phyloP scores from a whole-genome alignment of 1,139 yeast species.

The Suhomyces wounanorum region DNA sequence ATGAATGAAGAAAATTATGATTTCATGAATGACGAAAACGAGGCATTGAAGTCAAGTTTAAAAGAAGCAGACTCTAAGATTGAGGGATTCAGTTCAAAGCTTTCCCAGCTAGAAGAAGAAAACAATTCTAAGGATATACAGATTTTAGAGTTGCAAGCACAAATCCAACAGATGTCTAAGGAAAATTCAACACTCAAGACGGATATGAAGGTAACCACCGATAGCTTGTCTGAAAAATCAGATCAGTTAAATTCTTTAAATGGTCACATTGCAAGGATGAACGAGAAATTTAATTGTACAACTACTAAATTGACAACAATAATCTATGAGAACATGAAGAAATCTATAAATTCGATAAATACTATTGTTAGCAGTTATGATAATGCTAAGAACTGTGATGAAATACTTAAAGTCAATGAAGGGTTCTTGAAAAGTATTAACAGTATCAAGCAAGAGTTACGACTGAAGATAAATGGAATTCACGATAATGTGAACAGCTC shows the following conservation, averaged over 20 bases:
- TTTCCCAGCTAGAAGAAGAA: slow-evolving; percentile 5
- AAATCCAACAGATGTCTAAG: background rate
- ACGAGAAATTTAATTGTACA: slow-evolving; percentile 16
- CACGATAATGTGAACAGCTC: slow-evolving; percentile 15
- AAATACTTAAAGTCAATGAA: slow-evolving; percentile 8
- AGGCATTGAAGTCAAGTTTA: slow-evolving; percentile 27
- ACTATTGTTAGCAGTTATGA: slow-evolving; percentile 9
- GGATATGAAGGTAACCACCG: background rate
- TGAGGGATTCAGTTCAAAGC: slow-evolving; percentile 8
- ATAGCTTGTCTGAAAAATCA: slow-evolving; percentile 10
- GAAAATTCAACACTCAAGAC: background rate
- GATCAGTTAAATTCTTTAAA: slow-evolving; percentile 13
- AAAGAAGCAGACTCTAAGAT: slow-evolving; percentile 21
- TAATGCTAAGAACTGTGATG: slow-evolving; percentile 11
- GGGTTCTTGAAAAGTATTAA: slow-evolving; percentile 8
- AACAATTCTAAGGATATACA: slow-evolving; percentile 2
- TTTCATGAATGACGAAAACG: slow-evolving; percentile 41
- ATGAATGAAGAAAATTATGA: slow-evolving; percentile 61
- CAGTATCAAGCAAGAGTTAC: slow-evolving; percentile 12
- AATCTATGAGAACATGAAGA: slow-evolving; percentile 17
- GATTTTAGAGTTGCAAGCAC: background rate
- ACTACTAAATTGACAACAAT: slow-evolving; percentile 18
- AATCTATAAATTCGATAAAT: slow-evolving; percentile 14
- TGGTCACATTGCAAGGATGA: slow-evolving; percentile 14
- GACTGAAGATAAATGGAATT: slow-evolving; percentile 11